These are phyloP conservation scores for Brettanomyces naardenensis DNA, from an alignment of 805 yeast species.

Conservation along the genomic window DNA sequence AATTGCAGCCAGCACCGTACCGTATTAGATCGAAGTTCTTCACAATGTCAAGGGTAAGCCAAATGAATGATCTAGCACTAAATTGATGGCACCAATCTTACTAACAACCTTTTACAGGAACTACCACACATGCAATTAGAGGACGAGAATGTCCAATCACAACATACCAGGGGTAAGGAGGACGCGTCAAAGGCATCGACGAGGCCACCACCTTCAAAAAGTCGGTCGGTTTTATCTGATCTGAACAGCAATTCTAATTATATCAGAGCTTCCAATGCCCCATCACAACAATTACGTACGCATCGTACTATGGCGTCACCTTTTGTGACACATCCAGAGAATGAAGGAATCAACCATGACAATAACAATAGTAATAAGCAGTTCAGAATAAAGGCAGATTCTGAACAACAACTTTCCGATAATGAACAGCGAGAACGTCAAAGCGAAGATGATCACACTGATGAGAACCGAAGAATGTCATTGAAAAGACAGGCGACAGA, in stretches of 20 bases:
- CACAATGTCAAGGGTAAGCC: no score
- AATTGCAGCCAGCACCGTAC: no score
- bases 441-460: not conserved
- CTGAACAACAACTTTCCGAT: not conserved
- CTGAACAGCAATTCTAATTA: conserved; percentile 13
- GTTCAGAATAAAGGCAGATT: not conserved
- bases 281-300: not conserved
- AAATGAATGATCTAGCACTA: no score
- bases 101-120: no score
- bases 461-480: conserved; percentile 26
- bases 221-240: conserved; percentile 23
- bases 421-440: not conserved
- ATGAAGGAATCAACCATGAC: not conserved
- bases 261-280: not conserved
- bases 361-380: no score
- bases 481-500: conserved; percentile 51
- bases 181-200: conserved; percentile 5
- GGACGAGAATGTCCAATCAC: conserved; percentile 20
- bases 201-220: conserved; percentile 15
- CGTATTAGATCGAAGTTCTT: no score
- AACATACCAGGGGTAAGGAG: not conserved
- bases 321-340: conserved; percentile 1
- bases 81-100: no score
- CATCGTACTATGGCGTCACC: conserved; percentile 7
- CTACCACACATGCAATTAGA: conserved; percentile 23